Conservation (phyloP, 441 rosid species). For the Adansonia grandidieri region DNA sequence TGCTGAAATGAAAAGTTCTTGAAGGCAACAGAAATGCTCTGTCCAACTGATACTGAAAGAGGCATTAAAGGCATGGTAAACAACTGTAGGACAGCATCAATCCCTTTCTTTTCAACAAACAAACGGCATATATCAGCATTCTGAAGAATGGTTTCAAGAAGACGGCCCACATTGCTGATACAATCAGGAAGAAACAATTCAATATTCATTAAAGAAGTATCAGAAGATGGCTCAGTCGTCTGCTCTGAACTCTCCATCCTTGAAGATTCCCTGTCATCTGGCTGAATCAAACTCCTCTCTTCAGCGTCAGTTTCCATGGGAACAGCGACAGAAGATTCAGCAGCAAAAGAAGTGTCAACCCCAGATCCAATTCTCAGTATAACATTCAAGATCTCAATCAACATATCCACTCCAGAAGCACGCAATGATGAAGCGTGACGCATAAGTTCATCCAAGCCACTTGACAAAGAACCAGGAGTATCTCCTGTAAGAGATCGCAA, state of each 20-base stretch:
- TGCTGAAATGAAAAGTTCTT: conserved; percentile 95
- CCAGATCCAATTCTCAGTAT: conserved; percentile 74
- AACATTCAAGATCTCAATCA: conserved; percentile 76
- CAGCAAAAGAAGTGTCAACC: conserved; percentile 51
- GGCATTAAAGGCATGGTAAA: conserved; percentile 85
- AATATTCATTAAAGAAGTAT: conserved; percentile 50
- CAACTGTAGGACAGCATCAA: conserved; percentile 81
- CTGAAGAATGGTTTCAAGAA: conserved; percentile 95
- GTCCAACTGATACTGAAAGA: conserved; percentile 77
- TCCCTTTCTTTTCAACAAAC: conserved; percentile 94
- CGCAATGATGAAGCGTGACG: conserved; percentile 94
- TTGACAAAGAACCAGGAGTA: conserved; percentile 79
- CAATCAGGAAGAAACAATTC: conserved; percentile 89
- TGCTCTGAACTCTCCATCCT: conserved; percentile 61
- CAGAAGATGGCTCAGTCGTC: conserved; percentile 56
- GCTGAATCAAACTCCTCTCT: conserved; percentile 47
- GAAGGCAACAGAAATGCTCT: conserved; percentile 80
- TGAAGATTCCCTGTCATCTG: conserved; percentile 48
- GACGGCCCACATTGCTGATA: conserved; percentile 81
- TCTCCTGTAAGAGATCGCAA: conserved; percentile 87
- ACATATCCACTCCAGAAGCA: conserved; percentile 86
- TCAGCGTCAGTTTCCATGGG: conserved; percentile 95
- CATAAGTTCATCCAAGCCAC: conserved; percentile 93
- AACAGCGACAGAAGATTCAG: conserved; percentile 63
- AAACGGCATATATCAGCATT: conserved; percentile 93